phyloP scores from a whole-genome alignment of 1,139 yeast genomes.

The Magnusiomyces tetraspermus region DNA sequence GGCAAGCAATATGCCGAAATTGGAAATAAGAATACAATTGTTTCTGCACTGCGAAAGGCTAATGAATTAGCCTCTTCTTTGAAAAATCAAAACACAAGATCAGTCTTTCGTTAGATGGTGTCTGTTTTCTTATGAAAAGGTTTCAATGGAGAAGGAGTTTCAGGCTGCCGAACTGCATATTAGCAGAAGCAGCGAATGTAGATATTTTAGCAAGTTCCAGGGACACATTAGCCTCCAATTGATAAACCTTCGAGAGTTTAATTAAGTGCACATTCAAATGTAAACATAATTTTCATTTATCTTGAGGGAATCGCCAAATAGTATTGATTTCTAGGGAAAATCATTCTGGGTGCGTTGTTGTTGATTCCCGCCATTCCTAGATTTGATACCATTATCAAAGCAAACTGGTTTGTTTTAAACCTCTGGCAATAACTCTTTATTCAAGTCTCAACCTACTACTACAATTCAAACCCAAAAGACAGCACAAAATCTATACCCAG shows the following conservation, averaged over 20 bases:
- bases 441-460: too few species aligned
- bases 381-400: too few species aligned
- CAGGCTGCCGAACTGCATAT: slow-evolving; percentile 64
- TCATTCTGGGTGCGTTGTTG: too few species aligned
- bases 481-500: slow-evolving; percentile 93
- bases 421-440: too few species aligned
- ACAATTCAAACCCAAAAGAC: too few species aligned
- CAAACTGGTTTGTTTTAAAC: too few species aligned
- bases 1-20: slow-evolving; percentile 84
- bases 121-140: slow-evolving; percentile 75
- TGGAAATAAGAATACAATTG: slow-evolving; percentile 73
- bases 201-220: slow-evolving; percentile 88
- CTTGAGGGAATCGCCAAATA: too few species aligned
- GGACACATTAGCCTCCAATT: slow-evolving; percentile 81
- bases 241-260: slow-evolving; percentile 77
- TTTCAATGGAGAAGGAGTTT: slow-evolving; percentile 59
- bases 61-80: slow-evolving; percentile 71
- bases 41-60: slow-evolving; percentile 61
- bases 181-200: slow-evolving; percentile 99
- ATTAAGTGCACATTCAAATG: slow-evolving; percentile 93
- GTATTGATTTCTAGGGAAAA: too few species aligned
- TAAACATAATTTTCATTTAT: too few species aligned
- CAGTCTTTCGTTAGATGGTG: slow-evolving; percentile 70
- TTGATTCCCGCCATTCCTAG: too few species aligned
- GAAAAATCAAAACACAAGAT: slow-evolving; percentile 87